Evolutionary conservation across 345 rosid species (phyloP), one percentile per base, ranked within the genome.

Genomic region (Eucalyptus urophylla): DNA sequence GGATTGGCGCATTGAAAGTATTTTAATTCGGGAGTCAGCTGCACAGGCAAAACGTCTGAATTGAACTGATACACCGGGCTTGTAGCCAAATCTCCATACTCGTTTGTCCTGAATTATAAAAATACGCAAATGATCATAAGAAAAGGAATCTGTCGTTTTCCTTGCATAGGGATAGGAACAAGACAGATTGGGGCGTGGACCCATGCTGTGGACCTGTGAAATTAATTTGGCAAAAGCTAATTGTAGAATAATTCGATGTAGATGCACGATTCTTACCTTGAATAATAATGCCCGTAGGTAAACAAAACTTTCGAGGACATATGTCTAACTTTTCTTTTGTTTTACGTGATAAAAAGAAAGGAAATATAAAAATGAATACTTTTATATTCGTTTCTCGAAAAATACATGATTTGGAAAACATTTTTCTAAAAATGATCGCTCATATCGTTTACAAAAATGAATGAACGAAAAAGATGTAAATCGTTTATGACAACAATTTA

Each of bases 381-480:
- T 56, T 56, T 56, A 22, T 24, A 10, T 56, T 56, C 3, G 0
- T 56, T 9, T 56, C 1, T 0, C 0, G 29, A 56, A 24, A 56
- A 9, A 0, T 56, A 25, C 6, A 56, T 24, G 3, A 56, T 24
- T 56, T 56, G 2, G 3, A 56, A 56, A 56, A 56, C 0, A 11
- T 25, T 56, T 56, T 56, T 6, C 2, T 24, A 56, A 24, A 56
- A 56, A 9, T 56, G 56, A 53, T 24, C 3, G 1, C 0, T 56
- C 11, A 1, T 9, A 24, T 56, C 1, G 1, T 9, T 0, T 8
- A 56, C 1, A 22, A 22, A 56, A 56, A 4, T 24, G 2, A 5
- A 24, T 56, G 29, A 56, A 10, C 3, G 7, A 56, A 56, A 56
- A 56, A 56, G 12, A 56, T 56, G 62, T 56, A 10, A 24, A 56